Conservation (phyloP, 2,329 filamentous ascomycete genomes). For the Aspergillus awamori region DNA sequence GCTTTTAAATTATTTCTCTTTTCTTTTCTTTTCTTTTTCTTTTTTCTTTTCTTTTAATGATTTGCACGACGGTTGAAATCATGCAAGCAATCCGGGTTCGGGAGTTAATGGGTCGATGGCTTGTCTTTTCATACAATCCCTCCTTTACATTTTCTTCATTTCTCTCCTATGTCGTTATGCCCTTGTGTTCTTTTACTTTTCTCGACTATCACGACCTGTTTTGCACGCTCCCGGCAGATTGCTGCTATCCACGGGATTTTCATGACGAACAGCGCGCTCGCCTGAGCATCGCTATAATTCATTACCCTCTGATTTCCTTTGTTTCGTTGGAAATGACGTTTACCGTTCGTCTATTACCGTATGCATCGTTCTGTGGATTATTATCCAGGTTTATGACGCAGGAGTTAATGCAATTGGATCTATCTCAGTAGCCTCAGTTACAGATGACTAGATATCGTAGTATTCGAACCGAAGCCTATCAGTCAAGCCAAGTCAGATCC, state of each 20-base stretch:
- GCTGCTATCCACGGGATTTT: neutral
- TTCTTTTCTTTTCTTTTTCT: slow-evolving; percentile 14
- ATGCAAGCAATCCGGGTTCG: slow-evolving; percentile 15
- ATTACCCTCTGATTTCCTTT: slow-evolving; percentile 13
- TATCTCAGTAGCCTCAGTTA: slow-evolving; percentile 6
- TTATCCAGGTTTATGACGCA: slow-evolving; percentile 26
- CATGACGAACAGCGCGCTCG: slow-evolving; percentile 5
- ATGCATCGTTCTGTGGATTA: slow-evolving; percentile 26
- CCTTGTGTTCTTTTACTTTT: neutral
- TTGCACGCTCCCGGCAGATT: neutral
- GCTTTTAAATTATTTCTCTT: slow-evolving; percentile 15
- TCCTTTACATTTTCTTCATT: neutral
- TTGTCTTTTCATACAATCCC: slow-evolving; percentile 1
- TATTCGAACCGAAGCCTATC: no score
- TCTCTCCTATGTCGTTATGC: slow-evolving; percentile 6
- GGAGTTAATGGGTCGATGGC: slow-evolving; percentile 21
- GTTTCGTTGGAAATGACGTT: slow-evolving; percentile 14
- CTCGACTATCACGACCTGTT: neutral
- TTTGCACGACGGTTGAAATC: slow-evolving; percentile 20
- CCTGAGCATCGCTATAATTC: slow-evolving; percentile 8
- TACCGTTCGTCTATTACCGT: slow-evolving; percentile 19
- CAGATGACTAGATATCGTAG: neutral
- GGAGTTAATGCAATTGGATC: slow-evolving; percentile 26
- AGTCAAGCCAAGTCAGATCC: no score
- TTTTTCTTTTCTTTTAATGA: slow-evolving; percentile 18